Evolutionary conservation across 1,139 yeast species (phyloP).

Genomic region (Meyerozyma smithsonii): DNA sequence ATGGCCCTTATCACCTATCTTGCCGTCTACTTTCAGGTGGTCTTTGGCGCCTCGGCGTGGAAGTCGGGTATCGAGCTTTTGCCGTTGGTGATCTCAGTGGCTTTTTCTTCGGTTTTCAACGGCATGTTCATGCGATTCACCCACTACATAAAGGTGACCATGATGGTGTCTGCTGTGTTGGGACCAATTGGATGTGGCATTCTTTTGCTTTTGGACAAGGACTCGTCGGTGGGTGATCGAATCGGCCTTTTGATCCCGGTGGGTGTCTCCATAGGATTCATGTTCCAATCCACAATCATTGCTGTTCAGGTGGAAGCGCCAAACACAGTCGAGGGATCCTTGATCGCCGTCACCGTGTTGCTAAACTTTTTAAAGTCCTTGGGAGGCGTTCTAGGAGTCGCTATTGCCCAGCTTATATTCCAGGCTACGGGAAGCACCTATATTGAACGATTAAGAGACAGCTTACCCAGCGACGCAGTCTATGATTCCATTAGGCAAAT

Average conservation of each 20-base stretch:
- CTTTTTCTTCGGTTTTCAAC: slow-evolving; percentile 40
- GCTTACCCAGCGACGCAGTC: slow-evolving; percentile 11
- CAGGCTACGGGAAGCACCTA: slow-evolving; percentile 23
- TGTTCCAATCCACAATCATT: slow-evolving; percentile 48
- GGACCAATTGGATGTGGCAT: slow-evolving; percentile 53
- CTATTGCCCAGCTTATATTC: slow-evolving; percentile 45
- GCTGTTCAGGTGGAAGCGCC: slow-evolving; percentile 56
- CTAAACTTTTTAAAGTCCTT: slow-evolving; percentile 42
- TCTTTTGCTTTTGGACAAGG: slow-evolving; percentile 32
- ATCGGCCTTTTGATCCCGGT: slow-evolving; percentile 52
- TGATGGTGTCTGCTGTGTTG: slow-evolving; percentile 37
- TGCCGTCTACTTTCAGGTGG: slow-evolving; percentile 55
- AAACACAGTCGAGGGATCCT: slow-evolving; percentile 41
- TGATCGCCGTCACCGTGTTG: slow-evolving; percentile 46
- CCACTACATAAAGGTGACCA: slow-evolving; percentile 45
- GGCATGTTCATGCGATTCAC: slow-evolving; percentile 46
- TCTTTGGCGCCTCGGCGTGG: slow-evolving; percentile 44
- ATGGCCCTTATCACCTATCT: slow-evolving; percentile 41
- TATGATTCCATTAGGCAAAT: slow-evolving; percentile 14
- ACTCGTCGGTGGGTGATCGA: slow-evolving; percentile 30
- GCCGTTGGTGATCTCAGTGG: slow-evolving; percentile 50
- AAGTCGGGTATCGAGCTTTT: slow-evolving; percentile 55
- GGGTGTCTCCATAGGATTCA: slow-evolving; percentile 53
- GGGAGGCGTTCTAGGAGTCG: slow-evolving; percentile 47
- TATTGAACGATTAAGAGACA: slow-evolving; percentile 13